These are phyloP conservation scores for Rhodotorula sp. DNA, from an alignment of 1,284 basidiomycete genomes.

Conservation along the genomic window DNA sequence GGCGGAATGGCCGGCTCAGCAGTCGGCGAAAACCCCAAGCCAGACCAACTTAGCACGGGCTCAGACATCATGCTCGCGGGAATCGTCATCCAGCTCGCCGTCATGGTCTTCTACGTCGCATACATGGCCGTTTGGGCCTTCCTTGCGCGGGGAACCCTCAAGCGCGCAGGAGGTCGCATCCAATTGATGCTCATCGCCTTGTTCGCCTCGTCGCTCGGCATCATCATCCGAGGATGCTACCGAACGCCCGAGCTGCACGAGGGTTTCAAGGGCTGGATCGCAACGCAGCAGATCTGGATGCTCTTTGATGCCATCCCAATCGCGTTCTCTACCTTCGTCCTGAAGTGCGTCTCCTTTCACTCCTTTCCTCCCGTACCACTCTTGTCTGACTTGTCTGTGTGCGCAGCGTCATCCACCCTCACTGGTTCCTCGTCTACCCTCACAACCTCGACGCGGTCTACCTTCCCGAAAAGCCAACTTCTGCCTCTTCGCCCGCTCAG, in stretches of 20 bases:
- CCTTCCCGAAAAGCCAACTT: not conserved
- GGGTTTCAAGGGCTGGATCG: constrained; percentile 23
- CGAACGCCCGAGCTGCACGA: constrained; percentile 27
- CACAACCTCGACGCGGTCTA: not conserved
- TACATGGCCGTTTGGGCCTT: constrained; percentile 36
- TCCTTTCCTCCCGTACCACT: not conserved
- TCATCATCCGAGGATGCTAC: constrained; percentile 32
- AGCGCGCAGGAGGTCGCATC: not conserved
- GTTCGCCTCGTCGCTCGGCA: not conserved
- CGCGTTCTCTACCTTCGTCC: not conserved
- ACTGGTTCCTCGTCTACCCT: constrained; percentile 19
- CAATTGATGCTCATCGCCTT: constrained; percentile 13
- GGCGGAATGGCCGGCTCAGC: constrained; percentile 47
- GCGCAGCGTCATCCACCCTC: constrained; percentile 23
- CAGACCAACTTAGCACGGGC: constrained; percentile 1
- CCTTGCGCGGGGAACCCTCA: not conserved
- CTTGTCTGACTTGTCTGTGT: too few relatives aligned
- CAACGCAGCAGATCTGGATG: constrained; percentile 11
- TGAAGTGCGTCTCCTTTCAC: constrained; percentile 20
- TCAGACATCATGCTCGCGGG: constrained; percentile 49
- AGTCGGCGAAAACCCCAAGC: not conserved
- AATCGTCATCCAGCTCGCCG: constrained; percentile 49
- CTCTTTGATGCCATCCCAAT: constrained; percentile 26
- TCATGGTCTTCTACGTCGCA: constrained; percentile 47
- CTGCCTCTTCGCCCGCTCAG: not conserved